phyloP scores from a whole-genome alignment of 768 basidiomycete genomes.

The Kwoniella botswanensis region DNA sequence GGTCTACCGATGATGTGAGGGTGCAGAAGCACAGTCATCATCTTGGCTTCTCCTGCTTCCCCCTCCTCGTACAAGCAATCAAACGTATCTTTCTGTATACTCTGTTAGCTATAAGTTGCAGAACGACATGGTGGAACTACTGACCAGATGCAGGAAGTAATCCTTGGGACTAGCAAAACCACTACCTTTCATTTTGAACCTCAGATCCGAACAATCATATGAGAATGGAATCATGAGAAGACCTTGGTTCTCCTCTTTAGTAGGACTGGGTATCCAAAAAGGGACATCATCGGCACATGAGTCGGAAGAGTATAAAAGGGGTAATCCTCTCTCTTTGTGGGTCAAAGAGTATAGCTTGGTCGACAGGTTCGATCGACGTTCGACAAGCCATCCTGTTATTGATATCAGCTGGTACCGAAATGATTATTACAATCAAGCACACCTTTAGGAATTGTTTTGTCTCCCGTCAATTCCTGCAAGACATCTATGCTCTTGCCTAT shows the following conservation, averaged over 20 bases:
- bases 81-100: constrained; percentile 31
- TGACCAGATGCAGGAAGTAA: too few relatives aligned
- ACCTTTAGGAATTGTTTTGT: constrained; percentile 42
- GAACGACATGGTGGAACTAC: too few relatives aligned
- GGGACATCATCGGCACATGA: constrained; percentile 34
- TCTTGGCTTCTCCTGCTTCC: constrained; percentile 33
- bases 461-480: constrained; percentile 43
- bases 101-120: too few relatives aligned
- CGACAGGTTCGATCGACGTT: constrained; percentile 32
- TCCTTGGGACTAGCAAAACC: constrained; percentile 38
- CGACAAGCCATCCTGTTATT: constrained; percentile 37
- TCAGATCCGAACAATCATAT: constrained; percentile 29
- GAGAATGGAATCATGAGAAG: constrained; percentile 38
- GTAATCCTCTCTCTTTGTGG: constrained; percentile 30
- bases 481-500: constrained; percentile 44
- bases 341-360: constrained; percentile 32
- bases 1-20: constrained; percentile 43
- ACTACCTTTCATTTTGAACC: constrained; percentile 33
- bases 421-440: background rate
- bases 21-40: constrained; percentile 43
- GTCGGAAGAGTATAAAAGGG: constrained; percentile 43
- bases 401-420: background rate
- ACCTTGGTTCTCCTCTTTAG: background rate
- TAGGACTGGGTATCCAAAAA: constrained; percentile 1
- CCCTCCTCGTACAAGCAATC: constrained; percentile 39